These are phyloP conservation scores for Thymus mandschuricus DNA, from an alignment of 257 asterid species.

Conservation along the genomic window DNA sequence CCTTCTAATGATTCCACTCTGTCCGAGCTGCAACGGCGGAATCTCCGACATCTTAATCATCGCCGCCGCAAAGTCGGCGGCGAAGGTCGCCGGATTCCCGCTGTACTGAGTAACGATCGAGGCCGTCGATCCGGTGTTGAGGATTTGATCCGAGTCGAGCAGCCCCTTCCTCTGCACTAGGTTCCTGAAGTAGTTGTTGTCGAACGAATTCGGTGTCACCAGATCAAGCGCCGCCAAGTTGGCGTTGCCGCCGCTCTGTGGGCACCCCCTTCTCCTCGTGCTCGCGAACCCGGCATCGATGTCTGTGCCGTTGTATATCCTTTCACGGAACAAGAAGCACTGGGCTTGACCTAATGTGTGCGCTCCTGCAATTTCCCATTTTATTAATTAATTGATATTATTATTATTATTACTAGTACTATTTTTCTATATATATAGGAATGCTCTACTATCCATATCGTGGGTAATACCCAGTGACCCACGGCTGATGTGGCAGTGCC, in stretches of 20 bases:
- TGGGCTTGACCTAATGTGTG: slow-evolving; percentile 50
- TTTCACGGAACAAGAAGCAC: slow-evolving; percentile 40
- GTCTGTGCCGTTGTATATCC: slow-evolving; percentile 49
- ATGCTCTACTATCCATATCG: no score
- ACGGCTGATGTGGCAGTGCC: no score
- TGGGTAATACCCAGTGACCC: no score
- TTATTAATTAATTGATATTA: no score
- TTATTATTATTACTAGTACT: no score
- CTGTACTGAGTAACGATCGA: slow-evolving; percentile 29
- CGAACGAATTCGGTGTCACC: slow-evolving; percentile 52
- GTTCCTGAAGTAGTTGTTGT: slow-evolving; percentile 49
- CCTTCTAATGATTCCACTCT: slow-evolving; percentile 41
- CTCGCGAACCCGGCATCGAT: slow-evolving; percentile 46
- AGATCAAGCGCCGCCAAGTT: slow-evolving; percentile 51
- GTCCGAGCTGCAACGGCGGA: slow-evolving; percentile 34
- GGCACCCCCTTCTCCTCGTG: slow-evolving; percentile 41
- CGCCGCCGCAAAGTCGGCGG: slow-evolving; percentile 40
- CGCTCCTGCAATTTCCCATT: slow-evolving; percentile 29
- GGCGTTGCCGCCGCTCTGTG: slow-evolving; percentile 37
- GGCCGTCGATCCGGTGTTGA: slow-evolving; percentile 33
- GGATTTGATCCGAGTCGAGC: slow-evolving; percentile 48
- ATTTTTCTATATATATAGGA: no score
- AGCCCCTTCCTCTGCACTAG: slow-evolving; percentile 41
- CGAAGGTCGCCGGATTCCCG: slow-evolving; percentile 22
- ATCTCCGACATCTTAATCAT: slow-evolving; percentile 56